phyloP scores from a whole-genome alignment of 2,329 filamentous ascomycete species.

The Elsinoe fawcettii region DNA sequence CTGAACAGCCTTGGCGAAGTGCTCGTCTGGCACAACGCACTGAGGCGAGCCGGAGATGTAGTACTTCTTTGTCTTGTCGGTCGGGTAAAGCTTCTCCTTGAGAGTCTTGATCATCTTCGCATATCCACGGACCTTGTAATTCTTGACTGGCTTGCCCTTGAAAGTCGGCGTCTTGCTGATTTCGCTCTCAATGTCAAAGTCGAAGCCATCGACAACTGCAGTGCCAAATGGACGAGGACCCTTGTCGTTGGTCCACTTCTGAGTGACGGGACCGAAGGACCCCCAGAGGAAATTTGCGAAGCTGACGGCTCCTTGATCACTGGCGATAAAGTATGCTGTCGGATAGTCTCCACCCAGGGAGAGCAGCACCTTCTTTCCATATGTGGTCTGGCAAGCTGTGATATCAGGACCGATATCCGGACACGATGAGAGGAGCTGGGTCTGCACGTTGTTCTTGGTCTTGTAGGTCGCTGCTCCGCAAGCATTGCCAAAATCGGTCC shows the following conservation, averaged over 20 bases:
- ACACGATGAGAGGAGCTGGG: constrained; percentile 45
- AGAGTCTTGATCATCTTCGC: constrained; percentile 42
- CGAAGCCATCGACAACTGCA: constrained; percentile 64
- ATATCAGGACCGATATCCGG: constrained; percentile 53
- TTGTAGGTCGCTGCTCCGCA: constrained; percentile 38
- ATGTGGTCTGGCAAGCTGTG: constrained; percentile 50
- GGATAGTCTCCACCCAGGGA: constrained; percentile 66
- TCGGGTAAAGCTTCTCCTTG: constrained; percentile 33
- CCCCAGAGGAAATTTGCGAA: constrained; percentile 60
- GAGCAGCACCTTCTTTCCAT: constrained; percentile 63
- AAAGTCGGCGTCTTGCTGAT: constrained; percentile 28
- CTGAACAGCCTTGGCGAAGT: constrained; percentile 35
- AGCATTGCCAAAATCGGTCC: constrained; percentile 50
- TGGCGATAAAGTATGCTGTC: constrained; percentile 41
- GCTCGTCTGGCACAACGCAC: constrained; percentile 40
- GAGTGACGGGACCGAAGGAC: constrained; percentile 27
- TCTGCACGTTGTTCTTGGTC: constrained; percentile 30
- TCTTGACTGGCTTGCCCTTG: constrained; percentile 21
- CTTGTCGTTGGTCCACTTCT: constrained; percentile 22
- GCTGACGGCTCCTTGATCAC: constrained; percentile 40
- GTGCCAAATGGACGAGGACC: constrained; percentile 58
- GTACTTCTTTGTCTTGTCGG: constrained; percentile 33
- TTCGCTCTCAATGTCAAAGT: constrained; percentile 63
- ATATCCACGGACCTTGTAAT: constrained; percentile 37
- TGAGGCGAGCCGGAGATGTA: constrained; percentile 45